A percentile compares a stretch with the other conserved stretches of the same genome.
Evolutionary conservation across 2,329 filamentous ascomycete species (phyloP).

Genomic region (Hypoxylon sp.): DNA sequence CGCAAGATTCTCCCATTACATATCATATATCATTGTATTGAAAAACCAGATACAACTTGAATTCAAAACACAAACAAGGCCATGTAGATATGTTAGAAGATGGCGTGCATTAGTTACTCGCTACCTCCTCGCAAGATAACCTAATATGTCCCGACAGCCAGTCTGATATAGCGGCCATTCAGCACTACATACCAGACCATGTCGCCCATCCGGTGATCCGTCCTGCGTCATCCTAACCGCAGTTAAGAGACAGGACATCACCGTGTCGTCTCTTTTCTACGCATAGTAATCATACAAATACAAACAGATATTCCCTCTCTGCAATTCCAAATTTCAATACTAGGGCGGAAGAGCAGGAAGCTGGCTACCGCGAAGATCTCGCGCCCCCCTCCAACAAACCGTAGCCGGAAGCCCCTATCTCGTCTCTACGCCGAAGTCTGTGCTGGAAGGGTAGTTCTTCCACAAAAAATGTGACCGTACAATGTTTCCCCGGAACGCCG

Average conservation of each 20-base stretch:
- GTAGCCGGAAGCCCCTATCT: constrained; percentile 13
- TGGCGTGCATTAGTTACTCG: constrained; percentile 29
- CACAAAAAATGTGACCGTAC: constrained; percentile 6
- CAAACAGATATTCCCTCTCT: constrained; percentile 13
- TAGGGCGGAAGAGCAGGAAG: constrained; percentile 15
- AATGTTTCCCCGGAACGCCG: constrained; percentile 40
- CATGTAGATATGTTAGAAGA: constrained; percentile 15
- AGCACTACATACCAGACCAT: constrained; percentile 11
- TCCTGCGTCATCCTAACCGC: constrained; percentile 6
- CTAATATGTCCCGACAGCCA: constrained; percentile 11
- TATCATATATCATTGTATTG: neutral
- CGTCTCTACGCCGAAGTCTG: constrained; percentile 29
- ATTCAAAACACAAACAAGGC: neutral
- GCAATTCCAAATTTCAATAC: constrained; percentile 27
- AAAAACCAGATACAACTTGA: neutral
- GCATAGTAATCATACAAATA: constrained; percentile 41
- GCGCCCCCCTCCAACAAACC: constrained; percentile 9
- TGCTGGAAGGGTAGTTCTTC: constrained; percentile 18
- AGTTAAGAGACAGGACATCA: constrained; percentile 26
- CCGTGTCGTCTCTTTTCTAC: constrained; percentile 36
- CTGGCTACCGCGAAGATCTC: constrained; percentile 30
- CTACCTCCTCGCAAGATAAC: constrained; percentile 18
- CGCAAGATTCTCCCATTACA: neutral
- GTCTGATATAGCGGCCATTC: constrained; percentile 10
- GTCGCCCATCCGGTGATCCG: constrained; percentile 13